Percentiles rank a stretch among this genome's conserved stretches.
Evolutionary conservation across 1,284 basidiomycete genomes (phyloP).

Genomic region (Heterobasidion parviporum): DNA sequence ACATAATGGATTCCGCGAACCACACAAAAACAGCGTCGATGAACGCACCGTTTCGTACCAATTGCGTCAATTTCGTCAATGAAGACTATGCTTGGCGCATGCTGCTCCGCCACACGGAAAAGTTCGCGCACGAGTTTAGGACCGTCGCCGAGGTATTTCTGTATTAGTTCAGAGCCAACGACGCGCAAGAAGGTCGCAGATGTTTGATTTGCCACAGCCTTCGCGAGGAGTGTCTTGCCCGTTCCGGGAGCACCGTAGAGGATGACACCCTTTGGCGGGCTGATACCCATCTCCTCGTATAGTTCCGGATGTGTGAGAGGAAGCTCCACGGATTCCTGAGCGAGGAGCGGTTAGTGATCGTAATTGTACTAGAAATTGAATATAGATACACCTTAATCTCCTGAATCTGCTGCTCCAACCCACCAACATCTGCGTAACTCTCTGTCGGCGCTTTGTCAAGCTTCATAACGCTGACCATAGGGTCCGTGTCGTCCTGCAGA

Average conservation of each 20-base stretch:
- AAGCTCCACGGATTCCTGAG: slow-evolving; percentile 93
- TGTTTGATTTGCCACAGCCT: slow-evolving; percentile 98
- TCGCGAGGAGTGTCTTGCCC: slow-evolving; percentile 96
- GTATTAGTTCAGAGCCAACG: slow-evolving; percentile 96
- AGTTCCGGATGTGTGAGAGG: slow-evolving; percentile 97
- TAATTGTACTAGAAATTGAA: neutral
- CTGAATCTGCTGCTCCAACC: slow-evolving; percentile 93
- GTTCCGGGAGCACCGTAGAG: slow-evolving; percentile 98
- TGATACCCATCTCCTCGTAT: slow-evolving; percentile 99
- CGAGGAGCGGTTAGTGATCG: neutral
- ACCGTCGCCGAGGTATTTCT: slow-evolving; percentile 99
- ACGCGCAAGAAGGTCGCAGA: slow-evolving; percentile 98
- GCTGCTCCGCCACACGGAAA: slow-evolving; percentile 95
- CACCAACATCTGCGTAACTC: slow-evolving; percentile 98
- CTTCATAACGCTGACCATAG: slow-evolving; percentile 98
- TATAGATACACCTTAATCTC: slow-evolving; percentile 81
- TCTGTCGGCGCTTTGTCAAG: slow-evolving; percentile 98
- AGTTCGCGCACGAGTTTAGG: slow-evolving; percentile 97
- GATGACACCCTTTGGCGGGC: slow-evolving; percentile 98
- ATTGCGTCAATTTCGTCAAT: slow-evolving; percentile 99
- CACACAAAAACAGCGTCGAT: neutral
- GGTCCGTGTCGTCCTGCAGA: slow-evolving; percentile 93
- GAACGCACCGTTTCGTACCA: slow-evolving; percentile 87
- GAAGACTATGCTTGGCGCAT: slow-evolving; percentile 98
- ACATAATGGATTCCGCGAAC: neutral